Percentiles rank a stretch among this genome's conserved stretches.
Conservation (phyloP, 345 rosid genomes). For the Euclidium syriacum region DNA sequence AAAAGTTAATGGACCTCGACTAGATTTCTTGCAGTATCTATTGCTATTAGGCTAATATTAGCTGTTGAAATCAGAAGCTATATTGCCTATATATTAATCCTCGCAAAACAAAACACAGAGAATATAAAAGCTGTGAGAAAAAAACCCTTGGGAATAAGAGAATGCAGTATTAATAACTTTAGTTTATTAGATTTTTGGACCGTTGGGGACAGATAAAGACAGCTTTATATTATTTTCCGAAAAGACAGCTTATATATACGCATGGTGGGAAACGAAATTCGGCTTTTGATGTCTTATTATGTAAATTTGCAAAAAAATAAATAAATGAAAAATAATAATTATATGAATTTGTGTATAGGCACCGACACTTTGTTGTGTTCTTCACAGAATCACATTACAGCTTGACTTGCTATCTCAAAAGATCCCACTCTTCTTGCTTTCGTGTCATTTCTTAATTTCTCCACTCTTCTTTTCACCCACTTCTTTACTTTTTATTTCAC, state of each 20-base stretch:
- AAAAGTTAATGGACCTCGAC: background rate
- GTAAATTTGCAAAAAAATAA: background rate
- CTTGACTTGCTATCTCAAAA: background rate
- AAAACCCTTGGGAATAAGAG: background rate
- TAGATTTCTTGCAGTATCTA: slow-evolving; percentile 3
- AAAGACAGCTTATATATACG: slow-evolving; percentile 19
- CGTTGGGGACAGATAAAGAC: slow-evolving; percentile 22
- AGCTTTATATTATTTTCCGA: background rate
- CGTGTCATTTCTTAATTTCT: background rate
- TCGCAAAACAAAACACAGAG: background rate
- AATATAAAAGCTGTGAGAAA: background rate
- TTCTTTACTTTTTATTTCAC: too few relatives aligned
- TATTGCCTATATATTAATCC: background rate
- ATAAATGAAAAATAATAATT: background rate
- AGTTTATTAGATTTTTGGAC: slow-evolving; percentile 18
- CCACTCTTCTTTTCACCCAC: slow-evolving; percentile 10
- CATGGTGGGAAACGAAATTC: slow-evolving; percentile 5
- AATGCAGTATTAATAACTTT: background rate
- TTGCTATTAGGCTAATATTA: slow-evolving; percentile 1
- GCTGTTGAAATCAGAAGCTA: background rate
- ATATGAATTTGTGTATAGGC: background rate
- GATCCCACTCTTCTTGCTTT: slow-evolving; percentile 13
- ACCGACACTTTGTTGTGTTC: slow-evolving; percentile 23
- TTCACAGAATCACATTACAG: slow-evolving; percentile 4
- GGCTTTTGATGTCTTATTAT: slow-evolving; percentile 7